Conservation (phyloP, 352 stramenopile genomes). For the Pythium vanterpoolii region DNA sequence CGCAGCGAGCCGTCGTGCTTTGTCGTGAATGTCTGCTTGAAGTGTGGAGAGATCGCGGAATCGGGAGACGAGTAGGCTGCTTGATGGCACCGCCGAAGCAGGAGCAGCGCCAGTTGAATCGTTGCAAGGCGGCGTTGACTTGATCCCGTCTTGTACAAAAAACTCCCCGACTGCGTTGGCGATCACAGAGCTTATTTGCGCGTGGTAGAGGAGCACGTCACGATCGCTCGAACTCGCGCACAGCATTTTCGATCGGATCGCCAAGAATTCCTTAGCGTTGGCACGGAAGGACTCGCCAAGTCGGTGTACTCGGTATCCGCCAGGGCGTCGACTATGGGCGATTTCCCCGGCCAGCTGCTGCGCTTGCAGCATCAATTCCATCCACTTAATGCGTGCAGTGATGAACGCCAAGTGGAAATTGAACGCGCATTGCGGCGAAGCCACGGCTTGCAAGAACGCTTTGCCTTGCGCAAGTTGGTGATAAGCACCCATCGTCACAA, state of each 20-base stretch:
- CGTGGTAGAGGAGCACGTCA: background rate
- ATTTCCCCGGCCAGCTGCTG: slow-evolving; percentile 46
- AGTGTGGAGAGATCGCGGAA: background rate
- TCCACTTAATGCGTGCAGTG: slow-evolving; percentile 33
- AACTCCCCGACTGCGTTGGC: background rate
- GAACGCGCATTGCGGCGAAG: slow-evolving; percentile 39
- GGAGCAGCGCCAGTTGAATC: background rate
- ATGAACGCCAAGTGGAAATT: slow-evolving; percentile 41
- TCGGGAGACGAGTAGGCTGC: background rate
- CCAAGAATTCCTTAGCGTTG: background rate
- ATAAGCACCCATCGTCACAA: background rate
- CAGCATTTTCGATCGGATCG: slow-evolving; percentile 5
- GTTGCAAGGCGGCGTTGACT: too few species aligned
- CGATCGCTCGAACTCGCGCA: background rate
- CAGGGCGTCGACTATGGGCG: slow-evolving; percentile 23
- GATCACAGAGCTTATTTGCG: background rate
- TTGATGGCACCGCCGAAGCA: background rate
- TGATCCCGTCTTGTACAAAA: background rate
- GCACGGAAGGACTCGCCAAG: background rate
- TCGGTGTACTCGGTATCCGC: background rate
- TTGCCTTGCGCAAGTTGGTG: slow-evolving; percentile 14
- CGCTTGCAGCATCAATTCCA: slow-evolving; percentile 37
- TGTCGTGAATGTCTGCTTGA: background rate
- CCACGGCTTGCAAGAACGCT: slow-evolving; percentile 33
- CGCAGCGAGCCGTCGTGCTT: slow-evolving; percentile 9